Evolutionary conservation across 2,329 filamentous ascomycete genomes (phyloP).

Genomic region (Mollisiaceae sp.): DNA sequence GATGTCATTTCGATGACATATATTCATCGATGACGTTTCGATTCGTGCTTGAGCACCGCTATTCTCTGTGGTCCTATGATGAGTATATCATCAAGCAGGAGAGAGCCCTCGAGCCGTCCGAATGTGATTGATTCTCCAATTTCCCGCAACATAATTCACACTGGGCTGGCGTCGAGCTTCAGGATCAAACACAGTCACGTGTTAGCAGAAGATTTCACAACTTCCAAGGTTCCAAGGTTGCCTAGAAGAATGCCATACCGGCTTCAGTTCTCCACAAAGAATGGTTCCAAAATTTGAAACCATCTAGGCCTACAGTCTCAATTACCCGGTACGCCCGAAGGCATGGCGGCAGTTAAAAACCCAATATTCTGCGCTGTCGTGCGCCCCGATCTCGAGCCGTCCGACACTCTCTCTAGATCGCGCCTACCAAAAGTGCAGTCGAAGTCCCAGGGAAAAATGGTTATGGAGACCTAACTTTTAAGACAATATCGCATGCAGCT

Average conservation of each 20-base stretch:
- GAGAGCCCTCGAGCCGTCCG: too few relatives aligned
- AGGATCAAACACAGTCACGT: neutral
- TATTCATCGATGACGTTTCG: neutral
- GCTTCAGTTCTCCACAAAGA: too few relatives aligned
- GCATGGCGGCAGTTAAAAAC: neutral
- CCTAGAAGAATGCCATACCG: neutral
- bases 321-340: neutral
- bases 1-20: neutral
- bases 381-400: constrained; percentile 1
- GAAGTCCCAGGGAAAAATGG: neutral
- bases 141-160: neutral
- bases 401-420: neutral
- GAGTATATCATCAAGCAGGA: too few relatives aligned
- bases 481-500: neutral
- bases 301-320: too few relatives aligned
- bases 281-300: too few relatives aligned
- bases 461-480: neutral
- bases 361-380: neutral
- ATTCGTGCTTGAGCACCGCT: neutral
- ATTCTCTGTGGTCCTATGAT: neutral
- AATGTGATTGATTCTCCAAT: neutral
- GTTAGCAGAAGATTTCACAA: neutral
- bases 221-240: too few relatives aligned
- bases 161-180: neutral
- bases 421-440: constrained; percentile 4